Evolutionary conservation across 441 rosid species (phyloP), one percentile per base, ranked within the genome.

Genomic region (Isatis lusitanica): DNA sequence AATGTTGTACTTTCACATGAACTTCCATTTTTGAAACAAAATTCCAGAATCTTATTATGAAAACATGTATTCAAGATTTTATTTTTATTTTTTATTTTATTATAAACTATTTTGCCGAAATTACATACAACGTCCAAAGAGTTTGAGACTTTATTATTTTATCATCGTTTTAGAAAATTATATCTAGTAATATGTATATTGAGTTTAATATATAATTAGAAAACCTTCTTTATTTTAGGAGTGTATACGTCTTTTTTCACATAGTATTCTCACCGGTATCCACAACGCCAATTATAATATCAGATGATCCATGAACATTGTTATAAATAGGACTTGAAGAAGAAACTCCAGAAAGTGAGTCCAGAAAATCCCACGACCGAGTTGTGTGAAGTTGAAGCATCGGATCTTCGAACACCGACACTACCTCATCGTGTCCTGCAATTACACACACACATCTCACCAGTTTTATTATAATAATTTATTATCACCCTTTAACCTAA

Each of bases 331-430:
- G 74, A 31, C 2, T 33, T 13, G 47, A 58, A 21, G 63, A 31
- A 18, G 50, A 63, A 26, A 56, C 18, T 21, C 73, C 71, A 7
- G 85, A 70, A 4, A 73, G 78, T 39, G 68, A 80, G 35, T 80
- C 85, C 63, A 92, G 67, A 74, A 92, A 92, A 77, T 89, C 95
- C 98, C 98, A 92, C n/a, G 98, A 92, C 16, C 95, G 93, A 11
- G 98, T 92, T 48, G 97, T 92, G 39, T 93, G 98, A 51, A 89
- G 92, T 38, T 78, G 76, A 51, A 86, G 83, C 31, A 74, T 39
- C 6, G 87, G 83, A 78, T 90, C 98, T 6, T 62, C 81, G 56
- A 92, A 92, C 5, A 92, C 85, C 2, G 98, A 90, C n/a, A 90
- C 83, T 1, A 92, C 80, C 15, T 80, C 86, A 9, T 85, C 86